These are phyloP conservation scores for Dictyostelium citrinum DNA, from an alignment of 78 protist species.

Conservation along the genomic window DNA sequence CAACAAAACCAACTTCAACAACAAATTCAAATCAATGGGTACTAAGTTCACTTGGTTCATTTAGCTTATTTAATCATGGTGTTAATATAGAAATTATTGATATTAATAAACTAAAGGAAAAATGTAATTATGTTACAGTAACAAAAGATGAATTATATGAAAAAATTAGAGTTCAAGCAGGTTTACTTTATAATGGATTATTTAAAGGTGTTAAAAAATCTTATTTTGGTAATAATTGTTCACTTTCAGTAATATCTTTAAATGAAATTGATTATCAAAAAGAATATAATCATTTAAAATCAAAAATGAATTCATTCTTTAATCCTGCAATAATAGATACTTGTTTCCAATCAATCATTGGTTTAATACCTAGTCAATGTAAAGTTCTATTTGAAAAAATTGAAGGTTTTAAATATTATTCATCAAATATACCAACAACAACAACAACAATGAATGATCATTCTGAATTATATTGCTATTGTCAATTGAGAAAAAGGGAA, in stretches of 20 bases:
- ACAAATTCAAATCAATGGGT: not conserved
- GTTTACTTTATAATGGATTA: not conserved
- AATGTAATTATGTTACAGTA: constrained; percentile 16
- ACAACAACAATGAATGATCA: no score
- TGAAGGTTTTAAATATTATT: constrained; percentile 8
- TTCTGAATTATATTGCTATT: no score
- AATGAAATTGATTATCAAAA: not conserved
- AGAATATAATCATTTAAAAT: not conserved
- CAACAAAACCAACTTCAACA: no score
- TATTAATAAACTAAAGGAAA: not conserved
- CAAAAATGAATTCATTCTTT: not conserved
- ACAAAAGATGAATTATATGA: not conserved
- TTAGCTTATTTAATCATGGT: not conserved
- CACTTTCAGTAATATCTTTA: not conserved
- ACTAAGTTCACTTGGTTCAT: not conserved
- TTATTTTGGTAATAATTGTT: constrained; percentile 8
- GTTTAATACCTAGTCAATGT: not conserved
- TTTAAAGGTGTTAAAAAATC: not conserved
- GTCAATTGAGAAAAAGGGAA: no score
- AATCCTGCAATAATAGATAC: constrained; percentile 19
- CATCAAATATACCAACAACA: not conserved
- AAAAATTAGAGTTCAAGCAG: not conserved
- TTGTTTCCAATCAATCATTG: not conserved
- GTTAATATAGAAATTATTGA: not conserved
- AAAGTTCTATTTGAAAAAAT: constrained; percentile 20